phyloP scores from a whole-genome alignment of 1,139 yeast species.

The Geotrichum fermentans region DNA sequence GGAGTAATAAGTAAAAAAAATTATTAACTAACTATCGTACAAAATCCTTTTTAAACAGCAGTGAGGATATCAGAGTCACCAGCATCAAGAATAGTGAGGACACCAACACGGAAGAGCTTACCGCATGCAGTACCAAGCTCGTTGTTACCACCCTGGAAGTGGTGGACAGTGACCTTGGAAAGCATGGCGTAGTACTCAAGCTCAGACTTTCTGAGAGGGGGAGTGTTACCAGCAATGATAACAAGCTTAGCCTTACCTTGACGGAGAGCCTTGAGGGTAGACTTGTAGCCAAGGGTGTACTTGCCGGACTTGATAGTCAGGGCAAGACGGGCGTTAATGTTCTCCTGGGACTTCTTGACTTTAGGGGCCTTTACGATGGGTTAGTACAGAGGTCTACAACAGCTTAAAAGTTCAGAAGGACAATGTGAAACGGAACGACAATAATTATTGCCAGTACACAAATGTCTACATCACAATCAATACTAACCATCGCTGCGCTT shows the following conservation, averaged over 20 bases:
- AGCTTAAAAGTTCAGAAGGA: constrained; percentile 40
- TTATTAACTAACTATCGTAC: neutral
- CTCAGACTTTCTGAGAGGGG: constrained; percentile 99
- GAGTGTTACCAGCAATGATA: constrained; percentile 98
- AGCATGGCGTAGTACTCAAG: constrained; percentile 99
- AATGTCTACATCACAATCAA: constrained; percentile 48
- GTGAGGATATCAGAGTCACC: constrained; percentile 99
- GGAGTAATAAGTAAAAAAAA: neutral
- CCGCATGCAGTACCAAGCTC: constrained; percentile 99
- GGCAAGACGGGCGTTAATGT: constrained; percentile 97
- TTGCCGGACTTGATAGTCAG: constrained; percentile 98
- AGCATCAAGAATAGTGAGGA: constrained; percentile 90
- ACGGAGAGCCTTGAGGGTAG: constrained; percentile 97
- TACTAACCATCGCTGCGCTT: constrained; percentile 97
- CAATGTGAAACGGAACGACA: neutral
- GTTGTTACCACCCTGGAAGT: constrained; percentile 99
- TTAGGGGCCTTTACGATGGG: constrained; percentile 76
- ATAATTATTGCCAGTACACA: neutral
- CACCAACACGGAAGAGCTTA: constrained; percentile 99
- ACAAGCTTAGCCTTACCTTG: constrained; percentile 93
- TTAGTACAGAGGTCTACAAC: constrained; percentile 11
- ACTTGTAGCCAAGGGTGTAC: constrained; percentile 99
- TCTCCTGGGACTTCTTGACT: constrained; percentile 79
- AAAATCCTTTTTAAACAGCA: constrained; percentile 27
- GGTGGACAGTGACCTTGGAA: constrained; percentile 92